A percentile compares a stretch with the other conserved stretches of the same genome.
These are phyloP conservation scores for Geotrichum restrictum DNA, from an alignment of 1,139 yeast genomes.

Conservation along the genomic window DNA sequence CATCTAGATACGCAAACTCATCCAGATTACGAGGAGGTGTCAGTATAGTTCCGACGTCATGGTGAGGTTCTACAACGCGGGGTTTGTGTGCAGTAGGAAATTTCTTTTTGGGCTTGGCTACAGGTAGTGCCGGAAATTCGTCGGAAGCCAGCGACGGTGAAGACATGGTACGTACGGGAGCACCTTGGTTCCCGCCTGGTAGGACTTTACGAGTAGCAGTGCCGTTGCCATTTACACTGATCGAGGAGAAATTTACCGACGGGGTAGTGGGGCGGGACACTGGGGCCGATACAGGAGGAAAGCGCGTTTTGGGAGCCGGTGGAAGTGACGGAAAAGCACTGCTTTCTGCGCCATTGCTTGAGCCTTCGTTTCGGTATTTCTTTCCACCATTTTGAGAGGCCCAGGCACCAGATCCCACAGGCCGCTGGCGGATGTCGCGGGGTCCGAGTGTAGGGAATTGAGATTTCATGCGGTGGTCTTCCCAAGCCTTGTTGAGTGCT, in stretches of 20 bases:
- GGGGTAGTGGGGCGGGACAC: conserved; percentile 20
- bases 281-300: conserved; percentile 16
- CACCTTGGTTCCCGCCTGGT: neutral
- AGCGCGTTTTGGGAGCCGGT: conserved; percentile 2
- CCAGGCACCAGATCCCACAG: conserved; percentile 20
- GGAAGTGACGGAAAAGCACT: conserved; percentile 31
- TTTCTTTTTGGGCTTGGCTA: conserved; percentile 3
- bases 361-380: neutral
- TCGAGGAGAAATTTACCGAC: neutral
- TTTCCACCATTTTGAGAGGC: conserved; percentile 8
- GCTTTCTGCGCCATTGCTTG: neutral
- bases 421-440: neutral
- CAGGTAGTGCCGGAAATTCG: conserved; percentile 14
- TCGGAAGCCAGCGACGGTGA: neutral
- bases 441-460: conserved; percentile 19
- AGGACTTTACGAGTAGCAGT: neutral
- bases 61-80: conserved; percentile 13
- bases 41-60: conserved; percentile 13
- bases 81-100: conserved; percentile 11
- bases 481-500: conserved; percentile 21
- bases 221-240: neutral
- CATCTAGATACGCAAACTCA: neutral
- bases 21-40: conserved; percentile 11
- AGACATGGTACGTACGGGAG: neutral
- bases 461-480: conserved; percentile 20